phyloP scores from a whole-genome alignment of 768 basidiomycete genomes.

The Hydnomerulius pinastri region DNA sequence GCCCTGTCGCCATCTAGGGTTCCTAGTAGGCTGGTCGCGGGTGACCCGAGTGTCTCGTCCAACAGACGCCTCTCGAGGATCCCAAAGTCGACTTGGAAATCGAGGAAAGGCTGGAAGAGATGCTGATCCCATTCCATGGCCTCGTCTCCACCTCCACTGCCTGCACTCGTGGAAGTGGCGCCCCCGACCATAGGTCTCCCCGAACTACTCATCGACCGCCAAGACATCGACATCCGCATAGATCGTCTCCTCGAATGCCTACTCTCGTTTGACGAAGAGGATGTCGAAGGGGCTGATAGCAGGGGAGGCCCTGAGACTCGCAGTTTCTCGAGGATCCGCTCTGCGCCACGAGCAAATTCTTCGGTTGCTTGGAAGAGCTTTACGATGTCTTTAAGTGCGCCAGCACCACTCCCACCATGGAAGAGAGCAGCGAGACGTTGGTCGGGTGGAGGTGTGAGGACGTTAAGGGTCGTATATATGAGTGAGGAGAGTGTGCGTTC shows the following conservation, averaged over 20 bases:
- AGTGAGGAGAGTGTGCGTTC: constrained; percentile 74
- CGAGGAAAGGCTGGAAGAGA: constrained; percentile 92
- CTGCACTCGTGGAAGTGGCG: constrained; percentile 8
- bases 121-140: constrained; percentile 81
- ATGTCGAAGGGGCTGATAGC: constrained; percentile 17
- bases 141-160: constrained; percentile 15
- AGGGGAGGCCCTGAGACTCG: constrained; percentile 37
- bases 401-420: constrained; percentile 57
- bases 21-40: constrained; percentile 33
- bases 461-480: constrained; percentile 77
- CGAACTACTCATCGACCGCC: constrained; percentile 41
- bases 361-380: constrained; percentile 72
- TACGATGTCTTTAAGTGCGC: constrained; percentile 71
- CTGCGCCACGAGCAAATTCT: constrained; percentile 73
- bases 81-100: constrained; percentile 85
- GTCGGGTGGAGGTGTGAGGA: constrained; percentile 78
- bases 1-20: constrained; percentile 39
- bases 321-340: constrained; percentile 78
- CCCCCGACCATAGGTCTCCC: constrained; percentile 19
- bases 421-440: constrained; percentile 75
- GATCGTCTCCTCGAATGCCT: constrained; percentile 53
- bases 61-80: constrained; percentile 74
- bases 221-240: constrained; percentile 66
- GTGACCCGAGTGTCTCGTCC: constrained; percentile 54
- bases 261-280: constrained; percentile 24